Conservation (phyloP, 2,329 filamentous ascomycete species). For the Xylaria sp. region DNA sequence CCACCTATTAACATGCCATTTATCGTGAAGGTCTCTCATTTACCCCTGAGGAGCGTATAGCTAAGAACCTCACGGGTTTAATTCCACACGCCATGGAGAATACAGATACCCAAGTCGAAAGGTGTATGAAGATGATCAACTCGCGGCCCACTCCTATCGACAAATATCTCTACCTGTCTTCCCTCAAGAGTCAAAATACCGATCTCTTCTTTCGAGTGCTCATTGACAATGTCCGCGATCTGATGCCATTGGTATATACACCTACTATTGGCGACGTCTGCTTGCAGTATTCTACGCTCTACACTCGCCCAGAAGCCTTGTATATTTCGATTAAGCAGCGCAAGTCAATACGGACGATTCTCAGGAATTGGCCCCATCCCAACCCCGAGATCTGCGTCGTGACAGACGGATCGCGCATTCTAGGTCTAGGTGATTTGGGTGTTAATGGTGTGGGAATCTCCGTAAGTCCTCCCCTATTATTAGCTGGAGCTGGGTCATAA, state of each 20-base stretch:
- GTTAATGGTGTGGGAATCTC: constrained; percentile 98
- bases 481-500: constrained; percentile 13
- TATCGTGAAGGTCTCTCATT: constrained; percentile 69
- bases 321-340: constrained; percentile 97
- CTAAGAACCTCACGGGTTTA: constrained; percentile 74
- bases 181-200: constrained; percentile 78
- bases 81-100: constrained; percentile 73
- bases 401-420: constrained; percentile 92
- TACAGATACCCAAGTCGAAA: constrained; percentile 68
- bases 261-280: constrained; percentile 96
- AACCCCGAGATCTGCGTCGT: constrained; percentile 96
- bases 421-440: constrained; percentile 92
- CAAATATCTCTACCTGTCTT: constrained; percentile 85
- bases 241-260: constrained; percentile 88
- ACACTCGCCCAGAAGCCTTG: constrained; percentile 92
- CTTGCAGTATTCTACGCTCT: constrained; percentile 94
- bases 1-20: constrained; percentile 21
- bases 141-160: constrained; percentile 77
- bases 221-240: constrained; percentile 79
- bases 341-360: constrained; percentile 87
- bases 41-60: constrained; percentile 70
- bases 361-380: constrained; percentile 90
- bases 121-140: constrained; percentile 80
- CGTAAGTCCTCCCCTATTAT: constrained; percentile 61
- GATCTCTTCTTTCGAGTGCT: constrained; percentile 87